These are phyloP conservation scores for Pezicula radicicola DNA, from an alignment of 2,329 filamentous ascomycete species.

Conservation along the genomic window DNA sequence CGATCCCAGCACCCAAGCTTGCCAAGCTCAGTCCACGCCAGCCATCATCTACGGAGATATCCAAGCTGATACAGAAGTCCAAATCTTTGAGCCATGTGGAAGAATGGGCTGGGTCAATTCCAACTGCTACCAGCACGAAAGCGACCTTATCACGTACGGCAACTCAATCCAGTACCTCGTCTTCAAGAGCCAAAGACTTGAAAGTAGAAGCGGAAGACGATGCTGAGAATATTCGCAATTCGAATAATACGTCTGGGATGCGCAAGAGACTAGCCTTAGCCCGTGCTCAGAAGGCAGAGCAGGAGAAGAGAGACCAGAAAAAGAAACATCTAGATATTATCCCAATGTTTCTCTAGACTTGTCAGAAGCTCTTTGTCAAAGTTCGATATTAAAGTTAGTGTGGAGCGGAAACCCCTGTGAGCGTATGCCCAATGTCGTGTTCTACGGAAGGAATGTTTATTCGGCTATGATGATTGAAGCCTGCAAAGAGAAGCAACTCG, in stretches of 20 bases:
- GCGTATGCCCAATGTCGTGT: not conserved
- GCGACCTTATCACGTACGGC: too few relatives aligned
- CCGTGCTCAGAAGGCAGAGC: conserved; percentile 11
- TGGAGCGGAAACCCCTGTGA: not conserved
- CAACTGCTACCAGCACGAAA: too few relatives aligned
- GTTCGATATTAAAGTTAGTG: not conserved
- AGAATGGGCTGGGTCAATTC: too few relatives aligned
- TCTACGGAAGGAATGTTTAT: too few relatives aligned
- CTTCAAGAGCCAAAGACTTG: not conserved
- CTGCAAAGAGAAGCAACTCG: too few relatives aligned
- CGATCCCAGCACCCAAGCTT: conserved; percentile 19
- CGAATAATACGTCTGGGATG: not conserved
- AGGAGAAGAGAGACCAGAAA: conserved; percentile 15
- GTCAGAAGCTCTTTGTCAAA: conserved; percentile 1
- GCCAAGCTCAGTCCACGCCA: not conserved
- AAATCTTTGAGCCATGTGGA: not conserved
- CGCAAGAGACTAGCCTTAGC: conserved; percentile 16
- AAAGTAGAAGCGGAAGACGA: not conserved
- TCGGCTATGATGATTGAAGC: too few relatives aligned
- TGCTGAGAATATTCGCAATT: not conserved
- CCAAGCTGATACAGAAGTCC: not conserved
- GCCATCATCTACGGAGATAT: not conserved
- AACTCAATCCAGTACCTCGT: not conserved
- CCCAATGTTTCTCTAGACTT: conserved; percentile 20
- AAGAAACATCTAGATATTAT: conserved; percentile 20